Conservation (phyloP, 139 green algal genomes). For the Micromonas pusilla region DNA sequence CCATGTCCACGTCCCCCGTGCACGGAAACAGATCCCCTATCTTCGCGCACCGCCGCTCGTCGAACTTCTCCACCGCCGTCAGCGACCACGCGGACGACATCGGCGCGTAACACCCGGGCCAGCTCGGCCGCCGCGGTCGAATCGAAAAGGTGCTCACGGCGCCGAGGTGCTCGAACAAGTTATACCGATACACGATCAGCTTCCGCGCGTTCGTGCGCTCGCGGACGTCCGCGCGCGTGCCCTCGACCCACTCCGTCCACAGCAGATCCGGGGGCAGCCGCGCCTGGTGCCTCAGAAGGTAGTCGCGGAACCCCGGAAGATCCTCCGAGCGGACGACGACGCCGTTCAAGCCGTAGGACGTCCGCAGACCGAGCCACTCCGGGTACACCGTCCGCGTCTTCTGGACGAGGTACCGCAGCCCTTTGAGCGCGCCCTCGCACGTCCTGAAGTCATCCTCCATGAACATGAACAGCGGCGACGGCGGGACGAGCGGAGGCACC, state of each 20-base stretch:
- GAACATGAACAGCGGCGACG: constrained; percentile 5
- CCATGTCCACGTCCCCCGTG: not conserved
- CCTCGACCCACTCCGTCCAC: constrained; percentile 23
- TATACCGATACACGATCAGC: constrained; percentile 15
- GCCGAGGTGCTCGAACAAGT: constrained; percentile 25
- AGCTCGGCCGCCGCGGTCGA: constrained; percentile 12
- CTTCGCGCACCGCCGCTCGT: not conserved
- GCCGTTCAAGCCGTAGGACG: constrained; percentile 24
- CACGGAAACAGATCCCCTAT: not conserved
- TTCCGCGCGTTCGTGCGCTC: not conserved
- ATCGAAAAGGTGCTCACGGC: constrained; percentile 8
- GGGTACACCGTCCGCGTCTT: not conserved
- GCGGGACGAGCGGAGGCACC: too few relatives aligned
- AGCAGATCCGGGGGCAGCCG: constrained; percentile 15
- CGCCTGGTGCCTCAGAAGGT: not conserved
- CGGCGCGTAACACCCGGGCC: constrained; percentile 21
- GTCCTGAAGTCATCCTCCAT: constrained; percentile 25
- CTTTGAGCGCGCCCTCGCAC: not conserved
- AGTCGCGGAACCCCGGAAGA: not conserved
- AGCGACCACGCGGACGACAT: constrained; percentile 22
- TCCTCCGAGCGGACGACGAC: not conserved
- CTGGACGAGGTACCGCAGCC: constrained; percentile 1
- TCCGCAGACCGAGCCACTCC: not conserved
- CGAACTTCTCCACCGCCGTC: constrained; percentile 9
- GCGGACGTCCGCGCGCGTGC: not conserved